Conservation (phyloP, 1,284 basidiomycete species). For the Sphaerobolus stellatus region DNA sequence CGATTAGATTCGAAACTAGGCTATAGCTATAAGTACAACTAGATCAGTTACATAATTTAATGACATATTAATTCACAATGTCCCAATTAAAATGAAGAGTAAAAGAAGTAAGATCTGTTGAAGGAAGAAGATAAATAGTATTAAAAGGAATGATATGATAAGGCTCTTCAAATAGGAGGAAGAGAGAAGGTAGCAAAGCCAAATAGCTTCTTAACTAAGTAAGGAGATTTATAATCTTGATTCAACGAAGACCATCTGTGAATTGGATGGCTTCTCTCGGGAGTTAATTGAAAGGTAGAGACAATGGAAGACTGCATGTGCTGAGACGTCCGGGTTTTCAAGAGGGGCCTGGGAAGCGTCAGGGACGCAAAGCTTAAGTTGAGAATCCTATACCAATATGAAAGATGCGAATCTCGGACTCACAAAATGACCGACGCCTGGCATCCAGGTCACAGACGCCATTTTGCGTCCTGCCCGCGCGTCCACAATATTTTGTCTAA, state of each 20-base stretch:
- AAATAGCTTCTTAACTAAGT: no score
- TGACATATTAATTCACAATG: no score
- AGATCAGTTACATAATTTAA: no score
- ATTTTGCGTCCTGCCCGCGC: slow-evolving; percentile 7
- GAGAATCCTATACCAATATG: not conserved
- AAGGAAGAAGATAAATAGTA: no score
- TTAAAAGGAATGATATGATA: no score
- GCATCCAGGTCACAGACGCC: slow-evolving; percentile 12
- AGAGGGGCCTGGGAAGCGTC: slow-evolving; percentile 4
- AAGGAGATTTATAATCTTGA: slow-evolving; percentile 1
- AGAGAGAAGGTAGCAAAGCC: no score
- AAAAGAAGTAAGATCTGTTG: no score
- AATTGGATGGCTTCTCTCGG: not conserved
- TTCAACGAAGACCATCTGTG: not conserved
- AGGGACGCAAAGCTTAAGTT: not conserved
- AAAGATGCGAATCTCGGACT: not conserved
- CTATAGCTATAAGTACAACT: no score
- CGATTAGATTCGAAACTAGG: no score
- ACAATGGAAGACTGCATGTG: slow-evolving; percentile 5
- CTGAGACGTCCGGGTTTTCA: slow-evolving; percentile 5
- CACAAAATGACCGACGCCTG: slow-evolving; percentile 11
- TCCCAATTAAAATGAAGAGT: no score
- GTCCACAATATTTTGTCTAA: slow-evolving; percentile 10
- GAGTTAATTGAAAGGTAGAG: not conserved
- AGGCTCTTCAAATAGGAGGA: no score